Evolutionary conservation across 2,329 filamentous ascomycete species (phyloP).

Genomic region (Fusarium burgessii): DNA sequence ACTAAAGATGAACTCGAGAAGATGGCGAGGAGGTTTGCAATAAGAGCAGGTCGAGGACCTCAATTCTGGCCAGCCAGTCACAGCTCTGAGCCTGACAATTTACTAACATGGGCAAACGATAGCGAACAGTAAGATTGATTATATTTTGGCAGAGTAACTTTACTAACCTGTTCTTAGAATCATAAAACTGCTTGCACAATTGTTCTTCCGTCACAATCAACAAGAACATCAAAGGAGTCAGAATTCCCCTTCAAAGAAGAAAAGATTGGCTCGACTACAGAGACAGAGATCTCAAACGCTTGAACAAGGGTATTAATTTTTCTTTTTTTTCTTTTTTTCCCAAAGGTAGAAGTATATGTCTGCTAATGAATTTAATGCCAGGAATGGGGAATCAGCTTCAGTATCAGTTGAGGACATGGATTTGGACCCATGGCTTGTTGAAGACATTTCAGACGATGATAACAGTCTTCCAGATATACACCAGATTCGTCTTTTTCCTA

Average conservation of each 20-base stretch:
- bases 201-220: constrained; percentile 3
- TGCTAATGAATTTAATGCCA: neutral
- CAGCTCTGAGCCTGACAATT: neutral
- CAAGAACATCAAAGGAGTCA: neutral
- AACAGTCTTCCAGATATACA: neutral
- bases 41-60: neutral
- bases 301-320: neutral
- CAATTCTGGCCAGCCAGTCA: constrained; percentile 1
- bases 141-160: fast-evolving
- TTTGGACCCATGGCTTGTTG: neutral
- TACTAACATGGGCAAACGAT: neutral
- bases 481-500: fast-evolving
- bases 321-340: no score
- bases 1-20: neutral
- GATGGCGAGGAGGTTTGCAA: neutral
- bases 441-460: neutral
- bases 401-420: neutral
- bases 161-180: neutral
- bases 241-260: neutral
- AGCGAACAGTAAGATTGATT: neutral
- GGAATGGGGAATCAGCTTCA: fast-evolving
- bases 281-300: neutral
- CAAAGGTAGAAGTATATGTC: fast-evolving
- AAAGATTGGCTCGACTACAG: neutral
- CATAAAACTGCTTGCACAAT: neutral